phyloP scores from a whole-genome alignment of 371 early-diverging fungal species.

The Circinella minor region DNA sequence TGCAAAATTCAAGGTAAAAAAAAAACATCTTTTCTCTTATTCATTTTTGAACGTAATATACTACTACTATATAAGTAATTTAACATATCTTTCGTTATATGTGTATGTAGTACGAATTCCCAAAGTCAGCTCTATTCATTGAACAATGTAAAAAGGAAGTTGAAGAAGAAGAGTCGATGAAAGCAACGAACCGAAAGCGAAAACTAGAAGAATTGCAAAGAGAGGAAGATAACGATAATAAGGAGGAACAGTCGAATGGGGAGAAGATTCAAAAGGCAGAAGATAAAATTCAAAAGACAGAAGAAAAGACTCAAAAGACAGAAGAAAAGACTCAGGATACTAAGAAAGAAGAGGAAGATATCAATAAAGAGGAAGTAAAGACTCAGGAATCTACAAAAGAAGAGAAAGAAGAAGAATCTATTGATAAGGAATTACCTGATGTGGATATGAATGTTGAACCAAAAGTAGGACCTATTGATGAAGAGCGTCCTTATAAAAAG shows the following conservation, averaged over 20 bases:
- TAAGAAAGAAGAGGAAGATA: not conserved
- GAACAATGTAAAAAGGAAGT: slow-evolving; percentile 49
- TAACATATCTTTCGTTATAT: not conserved
- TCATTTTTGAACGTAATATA: too few species aligned
- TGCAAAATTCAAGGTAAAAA: slow-evolving; percentile 37
- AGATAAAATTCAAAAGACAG: slow-evolving; percentile 4
- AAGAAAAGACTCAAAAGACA: slow-evolving; percentile 8
- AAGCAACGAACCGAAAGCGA: slow-evolving; percentile 34
- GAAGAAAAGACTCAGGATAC: not conserved
- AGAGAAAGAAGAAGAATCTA: slow-evolving; percentile 2
- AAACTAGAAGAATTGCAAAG: slow-evolving; percentile 21
- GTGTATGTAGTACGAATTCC: not conserved
- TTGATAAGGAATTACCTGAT: slow-evolving; percentile 19
- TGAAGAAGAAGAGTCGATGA: slow-evolving; percentile 25
- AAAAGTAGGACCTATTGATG: slow-evolving; percentile 50
- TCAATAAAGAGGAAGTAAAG: too few species aligned
- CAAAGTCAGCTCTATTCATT: slow-evolving; percentile 49
- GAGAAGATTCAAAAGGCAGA: not conserved
- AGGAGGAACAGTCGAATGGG: too few species aligned
- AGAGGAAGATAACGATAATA: slow-evolving; percentile 13
- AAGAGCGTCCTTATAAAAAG: slow-evolving; percentile 35
- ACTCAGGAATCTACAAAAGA: not conserved
- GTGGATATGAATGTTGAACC: slow-evolving; percentile 23
- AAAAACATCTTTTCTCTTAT: too few species aligned
- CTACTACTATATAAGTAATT: not conserved